Conservation (phyloP, 306 rosid species). For the Citrullus mucosospermus region DNA sequence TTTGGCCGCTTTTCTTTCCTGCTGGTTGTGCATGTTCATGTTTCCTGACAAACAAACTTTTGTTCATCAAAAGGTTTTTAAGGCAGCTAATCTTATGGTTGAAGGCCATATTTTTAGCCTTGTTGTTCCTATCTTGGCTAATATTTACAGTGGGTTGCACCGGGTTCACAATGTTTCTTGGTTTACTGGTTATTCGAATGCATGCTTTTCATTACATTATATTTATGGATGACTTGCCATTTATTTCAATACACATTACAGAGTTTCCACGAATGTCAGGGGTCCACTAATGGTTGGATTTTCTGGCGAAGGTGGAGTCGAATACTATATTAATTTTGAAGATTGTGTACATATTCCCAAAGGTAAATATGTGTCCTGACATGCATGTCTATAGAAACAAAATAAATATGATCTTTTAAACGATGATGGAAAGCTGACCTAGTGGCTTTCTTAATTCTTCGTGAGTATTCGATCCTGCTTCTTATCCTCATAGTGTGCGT, state of each 20-base stretch:
- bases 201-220: too few relatives aligned
- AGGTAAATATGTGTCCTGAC: not conserved
- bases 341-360: not conserved
- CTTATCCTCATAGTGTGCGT: not conserved
- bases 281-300: not conserved
- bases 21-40: too few relatives aligned
- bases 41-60: too few relatives aligned
- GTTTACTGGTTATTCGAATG: too few relatives aligned
- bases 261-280: not conserved
- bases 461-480: not conserved
- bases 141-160: too few relatives aligned
- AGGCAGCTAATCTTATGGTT: too few relatives aligned
- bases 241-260: not conserved
- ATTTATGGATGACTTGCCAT: not conserved
- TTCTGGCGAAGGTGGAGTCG: not conserved
- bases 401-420: not conserved
- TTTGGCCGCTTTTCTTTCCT: too few relatives aligned
- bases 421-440: not conserved
- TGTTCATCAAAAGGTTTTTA: too few relatives aligned
- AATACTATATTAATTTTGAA: not conserved
- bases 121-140: too few relatives aligned
- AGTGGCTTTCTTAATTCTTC: not conserved
- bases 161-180: too few relatives aligned
- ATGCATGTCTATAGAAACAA: not conserved
- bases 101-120: too few relatives aligned